Conservation (phyloP, 176 grass and related monocot species). For the Stipa capillata region DNA sequence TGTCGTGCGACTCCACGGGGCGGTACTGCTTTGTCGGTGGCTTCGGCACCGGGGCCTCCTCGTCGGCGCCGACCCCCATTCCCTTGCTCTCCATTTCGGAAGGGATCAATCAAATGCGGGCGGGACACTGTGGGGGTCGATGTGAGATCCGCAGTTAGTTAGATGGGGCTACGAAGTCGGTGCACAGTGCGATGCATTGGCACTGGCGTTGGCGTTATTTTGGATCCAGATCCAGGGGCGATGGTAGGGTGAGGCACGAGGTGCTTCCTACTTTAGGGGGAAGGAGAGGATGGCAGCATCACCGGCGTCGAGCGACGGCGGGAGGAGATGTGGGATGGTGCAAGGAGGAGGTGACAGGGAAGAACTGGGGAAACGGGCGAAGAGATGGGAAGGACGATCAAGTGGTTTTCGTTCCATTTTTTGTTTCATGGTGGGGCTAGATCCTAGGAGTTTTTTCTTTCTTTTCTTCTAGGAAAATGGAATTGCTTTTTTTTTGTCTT, state of each 20-base stretch:
- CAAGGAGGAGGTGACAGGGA: neutral
- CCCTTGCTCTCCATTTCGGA: conserved; percentile 35
- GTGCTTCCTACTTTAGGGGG: neutral
- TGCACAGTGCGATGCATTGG: neutral
- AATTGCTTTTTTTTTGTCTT: too few relatives aligned
- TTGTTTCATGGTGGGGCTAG: too few relatives aligned
- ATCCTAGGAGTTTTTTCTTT: too few relatives aligned
- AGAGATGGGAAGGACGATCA: neutral
- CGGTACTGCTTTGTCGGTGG: conserved; percentile 22
- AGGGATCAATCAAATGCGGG: neutral
- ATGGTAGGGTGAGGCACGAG: too few relatives aligned
- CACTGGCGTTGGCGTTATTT: neutral
- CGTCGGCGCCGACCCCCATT: conserved; percentile 13
- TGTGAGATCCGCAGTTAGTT: neutral
- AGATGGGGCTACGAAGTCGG: neutral
- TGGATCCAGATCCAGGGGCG: neutral
- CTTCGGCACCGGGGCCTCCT: conserved; percentile 26
- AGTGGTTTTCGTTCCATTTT: neutral
- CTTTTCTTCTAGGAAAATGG: too few relatives aligned
- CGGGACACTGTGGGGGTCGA: too few relatives aligned
- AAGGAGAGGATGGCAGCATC: neutral
- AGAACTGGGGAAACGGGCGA: neutral
- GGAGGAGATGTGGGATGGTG: neutral
- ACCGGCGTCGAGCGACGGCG: neutral
- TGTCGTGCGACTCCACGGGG: conserved; percentile 35